Conservation (phyloP, 768 basidiomycete species). For the Rhizopogon roseolus region DNA sequence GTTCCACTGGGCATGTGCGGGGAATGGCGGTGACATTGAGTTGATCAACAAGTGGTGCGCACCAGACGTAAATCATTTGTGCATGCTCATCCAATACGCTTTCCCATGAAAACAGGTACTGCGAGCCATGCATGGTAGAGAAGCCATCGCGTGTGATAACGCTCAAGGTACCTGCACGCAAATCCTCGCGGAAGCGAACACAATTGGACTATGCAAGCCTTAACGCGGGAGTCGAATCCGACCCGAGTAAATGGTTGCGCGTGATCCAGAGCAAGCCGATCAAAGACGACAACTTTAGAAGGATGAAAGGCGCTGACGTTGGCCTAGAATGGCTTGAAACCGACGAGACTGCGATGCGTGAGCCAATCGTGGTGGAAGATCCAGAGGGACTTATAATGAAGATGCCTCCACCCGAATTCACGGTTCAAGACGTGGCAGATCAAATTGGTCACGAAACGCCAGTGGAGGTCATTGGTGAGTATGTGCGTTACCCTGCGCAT, state of each 20-base stretch:
- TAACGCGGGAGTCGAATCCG: slow-evolving; percentile 58
- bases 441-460: slow-evolving; percentile 73
- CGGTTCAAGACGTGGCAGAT: slow-evolving; percentile 76
- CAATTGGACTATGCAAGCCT: slow-evolving; percentile 78
- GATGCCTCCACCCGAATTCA: slow-evolving; percentile 71
- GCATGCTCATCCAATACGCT: slow-evolving; percentile 13
- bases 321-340: slow-evolving; percentile 68
- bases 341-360: slow-evolving; percentile 69
- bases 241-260: slow-evolving; percentile 58
- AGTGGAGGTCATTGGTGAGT: slow-evolving; percentile 87
- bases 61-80: slow-evolving; percentile 6
- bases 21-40: slow-evolving; percentile 58
- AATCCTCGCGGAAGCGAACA: slow-evolving; percentile 71
- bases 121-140: slow-evolving; percentile 53
- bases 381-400: slow-evolving; percentile 86
- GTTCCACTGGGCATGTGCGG: slow-evolving; percentile 83
- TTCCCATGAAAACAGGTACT: slow-evolving; percentile 50
- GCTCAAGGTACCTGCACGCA: slow-evolving; percentile 72
- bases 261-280: slow-evolving; percentile 67
- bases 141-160: slow-evolving; percentile 65
- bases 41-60: slow-evolving; percentile 69
- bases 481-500: neutral
- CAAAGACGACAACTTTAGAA: slow-evolving; percentile 56
- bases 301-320: slow-evolving; percentile 65
- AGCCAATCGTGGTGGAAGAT: slow-evolving; percentile 76